Percentiles rank a stretch among this genome's conserved stretches.
Conservation (phyloP, 2,329 filamentous ascomycete species). For the Ophiocordyceps polyrhachis-furcata region DNA sequence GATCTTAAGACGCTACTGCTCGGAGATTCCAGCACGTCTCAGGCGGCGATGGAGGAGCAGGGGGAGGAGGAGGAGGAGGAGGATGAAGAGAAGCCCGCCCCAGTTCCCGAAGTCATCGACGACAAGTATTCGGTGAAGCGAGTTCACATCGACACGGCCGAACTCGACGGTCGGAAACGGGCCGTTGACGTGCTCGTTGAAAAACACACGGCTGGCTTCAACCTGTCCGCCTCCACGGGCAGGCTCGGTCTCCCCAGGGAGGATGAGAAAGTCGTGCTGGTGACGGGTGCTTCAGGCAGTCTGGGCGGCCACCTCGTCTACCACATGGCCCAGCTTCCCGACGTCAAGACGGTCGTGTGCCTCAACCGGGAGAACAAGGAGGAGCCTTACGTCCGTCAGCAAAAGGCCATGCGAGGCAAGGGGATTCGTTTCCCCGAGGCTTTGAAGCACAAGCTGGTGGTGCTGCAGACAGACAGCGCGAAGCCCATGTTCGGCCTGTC, state of each 20-base stretch:
- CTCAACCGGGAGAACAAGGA: constrained; percentile 19
- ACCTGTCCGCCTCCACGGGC: neutral
- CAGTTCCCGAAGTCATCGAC: neutral
- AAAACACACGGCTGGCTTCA: constrained; percentile 1
- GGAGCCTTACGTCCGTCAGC: constrained; percentile 1
- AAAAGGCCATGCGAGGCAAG: constrained; percentile 1
- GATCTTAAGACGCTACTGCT: constrained; percentile 22
- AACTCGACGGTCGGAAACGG: neutral
- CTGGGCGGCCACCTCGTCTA: constrained; percentile 18
- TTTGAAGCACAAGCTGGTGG: constrained; percentile 1
- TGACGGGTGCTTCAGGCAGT: constrained; percentile 21
- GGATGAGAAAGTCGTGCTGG: constrained; percentile 8
- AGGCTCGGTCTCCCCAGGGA: neutral
- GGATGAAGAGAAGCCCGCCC: neutral
- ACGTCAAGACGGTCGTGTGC: constrained; percentile 19
- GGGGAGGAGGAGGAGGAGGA: too few relatives aligned
- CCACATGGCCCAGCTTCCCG: constrained; percentile 8
- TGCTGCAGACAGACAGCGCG: constrained; percentile 1
- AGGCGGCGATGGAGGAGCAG: neutral
- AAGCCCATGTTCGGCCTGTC: constrained; percentile 24
- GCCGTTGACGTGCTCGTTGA: constrained; percentile 1
- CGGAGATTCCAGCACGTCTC: neutral
- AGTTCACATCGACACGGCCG: neutral
- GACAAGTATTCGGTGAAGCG: neutral
- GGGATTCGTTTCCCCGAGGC: constrained; percentile 1